A percentile compares a stretch with the other conserved stretches of the same genome.
Conservation (phyloP, 176 grass and related monocot genomes). For the Zea mays region DNA sequence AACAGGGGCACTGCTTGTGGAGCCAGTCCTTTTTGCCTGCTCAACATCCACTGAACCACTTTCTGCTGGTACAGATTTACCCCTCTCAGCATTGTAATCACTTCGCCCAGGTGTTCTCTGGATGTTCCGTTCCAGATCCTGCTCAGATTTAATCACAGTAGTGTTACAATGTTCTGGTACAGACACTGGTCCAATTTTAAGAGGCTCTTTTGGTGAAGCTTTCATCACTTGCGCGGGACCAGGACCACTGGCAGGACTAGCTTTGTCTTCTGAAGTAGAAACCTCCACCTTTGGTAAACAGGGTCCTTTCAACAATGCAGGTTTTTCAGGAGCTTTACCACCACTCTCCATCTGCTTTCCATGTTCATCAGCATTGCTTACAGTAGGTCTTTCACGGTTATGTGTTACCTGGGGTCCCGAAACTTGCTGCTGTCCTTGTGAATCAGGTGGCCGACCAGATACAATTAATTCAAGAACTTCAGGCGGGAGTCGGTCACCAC, state of each 20-base stretch:
- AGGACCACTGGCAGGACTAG: slow-evolving; percentile 38
- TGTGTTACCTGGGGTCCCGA: slow-evolving; percentile 31
- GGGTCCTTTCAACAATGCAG: slow-evolving; percentile 38
- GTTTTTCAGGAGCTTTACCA: slow-evolving; percentile 54
- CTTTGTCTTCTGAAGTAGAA: slow-evolving; percentile 62
- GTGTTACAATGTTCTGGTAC: slow-evolving; percentile 49
- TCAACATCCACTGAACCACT: slow-evolving; percentile 54
- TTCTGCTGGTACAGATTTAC: slow-evolving; percentile 69
- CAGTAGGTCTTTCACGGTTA: slow-evolving; percentile 39
- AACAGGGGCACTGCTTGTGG: slow-evolving; percentile 53
- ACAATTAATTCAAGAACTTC: slow-evolving; percentile 94
- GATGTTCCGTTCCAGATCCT: slow-evolving; percentile 66
- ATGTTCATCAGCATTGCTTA: slow-evolving; percentile 45
- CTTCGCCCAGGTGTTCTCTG: slow-evolving; percentile 60
- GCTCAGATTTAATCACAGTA: slow-evolving; percentile 76
- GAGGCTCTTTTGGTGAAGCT: slow-evolving; percentile 65
- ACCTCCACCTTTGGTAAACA: slow-evolving; percentile 70
- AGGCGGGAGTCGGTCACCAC: slow-evolving; percentile 81
- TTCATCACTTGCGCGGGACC: slow-evolving; percentile 42
- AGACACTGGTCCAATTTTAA: slow-evolving; percentile 54
- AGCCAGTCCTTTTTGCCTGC: slow-evolving; percentile 64
- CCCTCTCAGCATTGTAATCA: slow-evolving; percentile 69
- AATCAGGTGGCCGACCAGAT: slow-evolving; percentile 43
- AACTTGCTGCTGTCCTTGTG: slow-evolving; percentile 48
- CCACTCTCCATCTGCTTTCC: slow-evolving; percentile 49